phyloP scores from a whole-genome alignment of 345 rosid genomes.

The Eucalyptus urophylla region DNA sequence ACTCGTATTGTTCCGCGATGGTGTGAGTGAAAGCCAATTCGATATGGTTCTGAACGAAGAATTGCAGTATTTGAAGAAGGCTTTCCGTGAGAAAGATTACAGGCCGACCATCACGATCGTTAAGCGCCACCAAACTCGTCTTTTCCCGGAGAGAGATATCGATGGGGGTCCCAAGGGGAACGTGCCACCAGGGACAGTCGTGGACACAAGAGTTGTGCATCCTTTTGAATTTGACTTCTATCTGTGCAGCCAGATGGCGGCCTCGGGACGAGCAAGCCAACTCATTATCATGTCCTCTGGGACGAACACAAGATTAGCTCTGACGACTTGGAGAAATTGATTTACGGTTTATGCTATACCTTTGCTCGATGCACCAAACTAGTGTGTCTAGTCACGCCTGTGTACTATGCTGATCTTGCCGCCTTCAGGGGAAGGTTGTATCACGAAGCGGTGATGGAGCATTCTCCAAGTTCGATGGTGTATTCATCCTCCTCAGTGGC shows the following conservation, averaged over 20 bases:
- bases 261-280: constrained; percentile 79
- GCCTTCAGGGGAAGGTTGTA: constrained; percentile 68
- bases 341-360: constrained; percentile 68
- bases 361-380: constrained; percentile 80
- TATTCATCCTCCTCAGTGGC: constrained; percentile 3
- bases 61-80: constrained; percentile 36
- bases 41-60: constrained; percentile 84
- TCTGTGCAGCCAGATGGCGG: constrained; percentile 72
- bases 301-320: constrained; percentile 57
- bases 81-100: constrained; percentile 18
- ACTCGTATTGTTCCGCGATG: constrained; percentile 75
- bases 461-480: constrained; percentile 18
- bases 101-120: constrained; percentile 52
- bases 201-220: constrained; percentile 55
- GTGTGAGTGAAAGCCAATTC: constrained; percentile 85
- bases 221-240: constrained; percentile 76
- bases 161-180: constrained; percentile 40
- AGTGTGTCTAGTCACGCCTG: constrained; percentile 70
- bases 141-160: constrained; percentile 20
- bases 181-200: constrained; percentile 63
- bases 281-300: constrained; percentile 67
- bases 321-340: constrained; percentile 52
- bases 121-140: constrained; percentile 77
- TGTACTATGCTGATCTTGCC: constrained; percentile 67
- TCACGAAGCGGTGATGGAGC: constrained; percentile 45